Evolutionary conservation across 805 yeast species (phyloP), one percentile per base, ranked within the genome.

Genomic region (Cyberlindnera mississippiensis): DNA sequence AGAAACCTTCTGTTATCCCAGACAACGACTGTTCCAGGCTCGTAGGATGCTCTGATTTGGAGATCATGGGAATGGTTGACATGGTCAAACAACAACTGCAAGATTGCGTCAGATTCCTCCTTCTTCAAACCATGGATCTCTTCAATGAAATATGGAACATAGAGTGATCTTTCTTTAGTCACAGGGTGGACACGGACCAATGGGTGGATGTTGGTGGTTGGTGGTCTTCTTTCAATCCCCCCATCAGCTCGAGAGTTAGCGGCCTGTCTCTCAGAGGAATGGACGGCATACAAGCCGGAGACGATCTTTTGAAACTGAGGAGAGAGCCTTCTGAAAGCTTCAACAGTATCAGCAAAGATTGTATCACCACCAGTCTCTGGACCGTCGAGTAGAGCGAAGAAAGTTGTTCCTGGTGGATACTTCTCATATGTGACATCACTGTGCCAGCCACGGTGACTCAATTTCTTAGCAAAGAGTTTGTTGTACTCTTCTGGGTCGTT

Each of bases 1-100:
- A 75, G 63, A 9, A 79, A 74, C 56, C 82, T 69, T 59, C 93
- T 77, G 69, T 85, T 85, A 57, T 85, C 93, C 91, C 91, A 85
- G 20, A 82, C 62, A 16, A 80, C 86, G 38, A 85, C 82, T 2
- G 88, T 75, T 37, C 75, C 73, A 38, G 81, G 80, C 56, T 78
- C 82, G 85, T 88, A 85, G 41, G 62, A 71, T 36, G 86, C 85
- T 57, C 90, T 74, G 41, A 82, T 67, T 50, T 82, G 85, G 51
- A 82, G 69, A 59, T 82, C 88, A 12, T 69, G 72, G 19, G 76
- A 60, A 48, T 65, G 64, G 38, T 74, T 71, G 30, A 80, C 67
- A 50, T 78, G 79, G 38, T 66, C 62, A 53, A 71, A 72, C 51
- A 85, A 66, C 55, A 82, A 76, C 38, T 73, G 62, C 52, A 85